phyloP scores from a whole-genome alignment of 139 green algal species.

The Haematococcus sp. region DNA sequence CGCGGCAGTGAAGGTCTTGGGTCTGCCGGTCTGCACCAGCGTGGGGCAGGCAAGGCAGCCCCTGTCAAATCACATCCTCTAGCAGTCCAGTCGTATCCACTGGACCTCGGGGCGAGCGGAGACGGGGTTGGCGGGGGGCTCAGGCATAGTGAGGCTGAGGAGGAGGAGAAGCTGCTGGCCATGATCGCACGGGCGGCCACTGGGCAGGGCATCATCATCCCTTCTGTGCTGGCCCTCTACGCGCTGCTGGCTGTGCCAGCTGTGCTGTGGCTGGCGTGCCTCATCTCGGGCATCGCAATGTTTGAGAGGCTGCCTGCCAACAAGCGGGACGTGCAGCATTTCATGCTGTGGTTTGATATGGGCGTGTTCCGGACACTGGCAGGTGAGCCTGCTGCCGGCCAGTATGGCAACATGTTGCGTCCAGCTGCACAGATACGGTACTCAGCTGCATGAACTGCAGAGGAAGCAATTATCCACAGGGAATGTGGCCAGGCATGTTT shows the following conservation, averaged over 20 bases:
- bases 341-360: conserved; percentile 14
- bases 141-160: no score
- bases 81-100: no score
- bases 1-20: no score
- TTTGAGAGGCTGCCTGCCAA: not conserved
- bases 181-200: not conserved
- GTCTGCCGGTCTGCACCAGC: no score
- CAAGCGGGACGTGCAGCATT: conserved; percentile 11
- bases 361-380: conserved; percentile 1
- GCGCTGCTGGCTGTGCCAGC: not conserved
- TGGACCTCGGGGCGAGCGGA: no score
- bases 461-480: not conserved
- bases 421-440: no score
- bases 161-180: not conserved
- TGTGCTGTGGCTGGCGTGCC: not conserved
- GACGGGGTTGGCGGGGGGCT: no score
- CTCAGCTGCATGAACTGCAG: not conserved
- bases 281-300: not conserved
- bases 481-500: no score
- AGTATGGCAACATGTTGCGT: not conserved
- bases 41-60: no score
- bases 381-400: not conserved
- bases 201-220: not conserved
- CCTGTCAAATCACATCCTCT: no score
- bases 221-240: not conserved